These are phyloP conservation scores for Marasmius sp. DNA, from an alignment of 1,284 basidiomycete genomes.

Conservation along the genomic window DNA sequence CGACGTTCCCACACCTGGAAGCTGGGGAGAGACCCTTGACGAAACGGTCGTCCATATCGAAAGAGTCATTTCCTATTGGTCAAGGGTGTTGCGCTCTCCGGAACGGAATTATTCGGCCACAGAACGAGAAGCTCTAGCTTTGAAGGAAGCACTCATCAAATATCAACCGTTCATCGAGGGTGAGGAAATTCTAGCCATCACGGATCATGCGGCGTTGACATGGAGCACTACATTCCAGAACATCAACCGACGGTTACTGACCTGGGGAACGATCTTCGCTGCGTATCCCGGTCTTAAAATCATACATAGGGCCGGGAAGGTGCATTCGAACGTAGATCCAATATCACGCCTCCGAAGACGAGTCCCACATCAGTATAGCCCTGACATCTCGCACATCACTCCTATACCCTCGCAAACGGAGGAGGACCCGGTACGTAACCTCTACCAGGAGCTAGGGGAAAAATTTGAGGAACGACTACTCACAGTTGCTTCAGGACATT, in stretches of 20 bases:
- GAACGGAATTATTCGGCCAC: conserved; percentile 10
- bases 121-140: conserved; percentile 26
- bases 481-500: too few species aligned
- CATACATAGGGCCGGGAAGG: conserved; percentile 26
- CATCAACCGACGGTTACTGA: conserved; percentile 23
- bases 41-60: conserved; percentile 28
- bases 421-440: conserved; percentile 21
- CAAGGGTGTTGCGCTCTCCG: conserved; percentile 13
- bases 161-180: conserved; percentile 25
- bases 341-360: conserved; percentile 6
- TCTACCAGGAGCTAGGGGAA: conserved; percentile 28
- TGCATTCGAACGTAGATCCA: conserved; percentile 32
- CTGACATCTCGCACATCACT: background rate
- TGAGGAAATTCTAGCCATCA: conserved; percentile 22
- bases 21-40: conserved; percentile 24
- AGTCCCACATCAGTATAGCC: conserved; percentile 1
- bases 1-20: conserved; percentile 7
- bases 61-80: conserved; percentile 32
- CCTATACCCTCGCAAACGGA: background rate
- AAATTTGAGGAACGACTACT: too few species aligned
- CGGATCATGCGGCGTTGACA: conserved; percentile 31
- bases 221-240: conserved; percentile 32
- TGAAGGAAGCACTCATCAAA: conserved; percentile 28
- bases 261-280: conserved; percentile 27
- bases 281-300: conserved; percentile 28